Base-by-base conservation (phyloP, 2,329 filamentous ascomycete genomes). In the Epichloe scottii region DNA sequence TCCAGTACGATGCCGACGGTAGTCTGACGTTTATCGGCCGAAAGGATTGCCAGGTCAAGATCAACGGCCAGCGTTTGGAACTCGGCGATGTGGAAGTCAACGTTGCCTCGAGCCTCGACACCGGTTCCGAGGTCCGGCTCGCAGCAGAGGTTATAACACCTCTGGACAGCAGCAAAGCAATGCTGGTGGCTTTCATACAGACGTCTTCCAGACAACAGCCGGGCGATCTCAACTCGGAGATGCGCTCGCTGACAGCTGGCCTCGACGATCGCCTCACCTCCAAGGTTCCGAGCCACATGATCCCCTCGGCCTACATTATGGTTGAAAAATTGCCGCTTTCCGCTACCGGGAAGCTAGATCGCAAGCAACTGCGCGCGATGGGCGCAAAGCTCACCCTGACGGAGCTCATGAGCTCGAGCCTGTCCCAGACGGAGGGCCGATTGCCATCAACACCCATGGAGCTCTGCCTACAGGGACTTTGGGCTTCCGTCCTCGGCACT, bases 41-140 rank as follows among this genome's bases (percentile, higher is more conserved):
- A 30, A 76, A 75, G 54, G 77, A 81, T 55, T 67, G 65, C 0
- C 77, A 81, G 58, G 68, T 80, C 39, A 81, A 81, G 56, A 61
- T 81, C 10, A 68, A 70, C 17, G 79, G 81, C 15, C 55, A 57
- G 43, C 51, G 55, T 5, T 43, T 57, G 35, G 55, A 57, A 15
- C 51, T 54, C 7, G 51, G 40, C 26, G 53, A 50, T 19, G 50
- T 55, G 12, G 55, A 54, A 41, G 19, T n/a, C 46, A 44, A 41
- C 11, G 12, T 40, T 34, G 17, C 14, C 3, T 40, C 35, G 17
- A 21, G 23, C 30, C 37, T 48, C 21, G 12, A 41, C n/a, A 10
- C 5, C 15, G 23, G 21, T 30, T 12, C 10, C n/a, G 21, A 5
- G 19, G 46, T 40, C 30, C 37, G 33, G 15, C 23, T 54, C 39